These are phyloP conservation scores for Thermochaetoides dissita DNA, from an alignment of 2,329 filamentous ascomycete genomes.

Conservation along the genomic window DNA sequence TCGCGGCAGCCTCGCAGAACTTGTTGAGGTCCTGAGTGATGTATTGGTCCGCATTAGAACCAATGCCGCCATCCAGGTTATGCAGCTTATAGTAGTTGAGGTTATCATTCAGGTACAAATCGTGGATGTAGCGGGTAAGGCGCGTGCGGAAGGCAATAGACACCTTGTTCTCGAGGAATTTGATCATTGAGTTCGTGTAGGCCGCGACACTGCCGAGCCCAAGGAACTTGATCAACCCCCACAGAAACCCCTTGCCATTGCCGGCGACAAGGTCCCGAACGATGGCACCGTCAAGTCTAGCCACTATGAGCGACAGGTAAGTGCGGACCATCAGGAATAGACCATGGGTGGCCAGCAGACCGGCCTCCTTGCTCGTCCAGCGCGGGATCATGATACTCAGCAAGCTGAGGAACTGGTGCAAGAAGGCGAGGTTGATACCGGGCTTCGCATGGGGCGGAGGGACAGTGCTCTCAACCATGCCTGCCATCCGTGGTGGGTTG, in stretches of 20 bases:
- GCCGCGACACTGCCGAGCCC: conserved; percentile 85
- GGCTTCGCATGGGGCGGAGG: conserved; percentile 86
- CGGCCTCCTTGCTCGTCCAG: conserved; percentile 92
- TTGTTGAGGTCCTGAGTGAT: conserved; percentile 94
- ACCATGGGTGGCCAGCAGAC: conserved; percentile 74
- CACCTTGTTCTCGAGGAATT: conserved; percentile 93
- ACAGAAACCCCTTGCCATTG: conserved; percentile 74
- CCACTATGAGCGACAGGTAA: conserved; percentile 86
- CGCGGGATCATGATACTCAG: conserved; percentile 96
- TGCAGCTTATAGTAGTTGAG: conserved; percentile 92
- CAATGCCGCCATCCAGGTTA: conserved; percentile 85
- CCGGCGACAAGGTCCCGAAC: conserved; percentile 93
- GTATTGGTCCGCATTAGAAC: conserved; percentile 85
- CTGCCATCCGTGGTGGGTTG: conserved; percentile 73
- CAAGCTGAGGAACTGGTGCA: conserved; percentile 91
- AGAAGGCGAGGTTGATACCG: conserved; percentile 83
- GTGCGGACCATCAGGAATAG: conserved; percentile 83
- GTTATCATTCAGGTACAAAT: conserved; percentile 87
- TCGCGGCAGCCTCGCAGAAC: conserved; percentile 85
- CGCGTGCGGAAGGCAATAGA: conserved; percentile 95
- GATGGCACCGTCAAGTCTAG: conserved; percentile 86
- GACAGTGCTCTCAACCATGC: conserved; percentile 59
- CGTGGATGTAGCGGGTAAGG: conserved; percentile 90
- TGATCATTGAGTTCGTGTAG: conserved; percentile 98
- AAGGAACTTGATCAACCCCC: conserved; percentile 89